A percentile compares a stretch with the other conserved stretches of the same genome.
phyloP scores from a whole-genome alignment of 177 flowering plant genomes.

The Telopea speciosissima region DNA sequence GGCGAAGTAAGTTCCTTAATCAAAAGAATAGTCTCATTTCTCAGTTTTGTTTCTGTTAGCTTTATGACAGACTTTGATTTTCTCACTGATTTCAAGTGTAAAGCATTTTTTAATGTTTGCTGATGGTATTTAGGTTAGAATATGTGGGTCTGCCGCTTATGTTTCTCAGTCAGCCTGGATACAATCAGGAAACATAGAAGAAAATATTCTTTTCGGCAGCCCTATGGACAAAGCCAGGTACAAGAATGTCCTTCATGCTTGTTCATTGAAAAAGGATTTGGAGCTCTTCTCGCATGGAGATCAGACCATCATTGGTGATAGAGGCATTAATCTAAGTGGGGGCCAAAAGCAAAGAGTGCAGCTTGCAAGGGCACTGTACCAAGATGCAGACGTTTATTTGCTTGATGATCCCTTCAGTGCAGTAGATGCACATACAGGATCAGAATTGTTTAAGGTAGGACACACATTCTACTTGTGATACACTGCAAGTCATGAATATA shows the following conservation, averaged over 20 bases:
- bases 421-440: slow-evolving; percentile 97
- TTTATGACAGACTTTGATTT: not conserved
- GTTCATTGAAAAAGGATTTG: slow-evolving; percentile 89
- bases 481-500: not conserved
- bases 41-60: not conserved
- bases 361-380: slow-evolving; percentile 97
- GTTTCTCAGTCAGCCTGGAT: slow-evolving; percentile 99
- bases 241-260: slow-evolving; percentile 78
- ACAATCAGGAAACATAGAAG: slow-evolving; percentile 95
- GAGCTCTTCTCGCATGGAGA: slow-evolving; percentile 95
- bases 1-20: slow-evolving; percentile 66
- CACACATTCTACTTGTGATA: not conserved
- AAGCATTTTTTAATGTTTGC: not conserved
- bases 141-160: slow-evolving; percentile 92
- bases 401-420: slow-evolving; percentile 99
- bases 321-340: slow-evolving; percentile 98
- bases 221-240: slow-evolving; percentile 87
- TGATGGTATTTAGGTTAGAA: slow-evolving; percentile 46
- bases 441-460: slow-evolving; percentile 79
- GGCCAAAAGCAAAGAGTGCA: slow-evolving; percentile 99
- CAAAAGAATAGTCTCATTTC: not conserved
- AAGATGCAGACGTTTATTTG: slow-evolving; percentile 93
- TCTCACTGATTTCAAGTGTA: not conserved
- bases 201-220: slow-evolving; percentile 91
- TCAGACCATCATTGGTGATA: slow-evolving; percentile 94